Conservation (phyloP, 805 yeast genomes). For the Saccharomyces eubayanus region DNA sequence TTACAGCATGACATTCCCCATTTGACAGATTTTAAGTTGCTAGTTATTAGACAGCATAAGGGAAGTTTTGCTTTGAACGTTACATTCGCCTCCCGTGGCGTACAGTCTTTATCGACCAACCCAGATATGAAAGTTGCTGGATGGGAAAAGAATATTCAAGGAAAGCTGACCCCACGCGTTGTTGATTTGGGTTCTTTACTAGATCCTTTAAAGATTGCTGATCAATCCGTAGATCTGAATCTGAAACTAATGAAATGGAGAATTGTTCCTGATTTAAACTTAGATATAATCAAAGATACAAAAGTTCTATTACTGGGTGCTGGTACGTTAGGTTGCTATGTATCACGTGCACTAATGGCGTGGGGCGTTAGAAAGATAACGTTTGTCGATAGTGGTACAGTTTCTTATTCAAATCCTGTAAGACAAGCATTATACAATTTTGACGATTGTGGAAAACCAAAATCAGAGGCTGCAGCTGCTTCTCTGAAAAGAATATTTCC, state of each 20-base stretch:
- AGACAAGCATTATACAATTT: constrained; percentile 82
- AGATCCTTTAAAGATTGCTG: constrained; percentile 74
- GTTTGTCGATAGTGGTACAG: constrained; percentile 81
- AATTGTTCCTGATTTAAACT: constrained; percentile 70
- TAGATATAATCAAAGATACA: constrained; percentile 52
- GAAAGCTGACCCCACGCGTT: constrained; percentile 69
- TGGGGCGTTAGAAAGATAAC: constrained; percentile 91
- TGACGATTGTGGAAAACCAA: constrained; percentile 75
- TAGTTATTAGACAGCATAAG: constrained; percentile 33
- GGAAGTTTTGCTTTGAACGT: constrained; percentile 28
- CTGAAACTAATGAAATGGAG: constrained; percentile 95
- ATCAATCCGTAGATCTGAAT: constrained; percentile 88
- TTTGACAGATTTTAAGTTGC: constrained; percentile 30
- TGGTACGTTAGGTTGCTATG: constrained; percentile 92
- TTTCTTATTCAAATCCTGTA: constrained; percentile 91
- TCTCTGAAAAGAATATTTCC: constrained; percentile 72
- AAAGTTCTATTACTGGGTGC: constrained; percentile 82
- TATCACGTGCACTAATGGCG: constrained; percentile 75
- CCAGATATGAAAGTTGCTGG: constrained; percentile 49
- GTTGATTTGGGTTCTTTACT: constrained; percentile 77
- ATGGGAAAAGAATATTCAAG: constrained; percentile 79
- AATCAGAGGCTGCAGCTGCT: constrained; percentile 72
- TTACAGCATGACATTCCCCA: constrained; percentile 32
- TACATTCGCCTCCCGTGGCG: neutral
- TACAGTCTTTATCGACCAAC: constrained; percentile 8